Conservation (phyloP, 1,284 basidiomycete species). For the Marasmius tenuissimus region DNA sequence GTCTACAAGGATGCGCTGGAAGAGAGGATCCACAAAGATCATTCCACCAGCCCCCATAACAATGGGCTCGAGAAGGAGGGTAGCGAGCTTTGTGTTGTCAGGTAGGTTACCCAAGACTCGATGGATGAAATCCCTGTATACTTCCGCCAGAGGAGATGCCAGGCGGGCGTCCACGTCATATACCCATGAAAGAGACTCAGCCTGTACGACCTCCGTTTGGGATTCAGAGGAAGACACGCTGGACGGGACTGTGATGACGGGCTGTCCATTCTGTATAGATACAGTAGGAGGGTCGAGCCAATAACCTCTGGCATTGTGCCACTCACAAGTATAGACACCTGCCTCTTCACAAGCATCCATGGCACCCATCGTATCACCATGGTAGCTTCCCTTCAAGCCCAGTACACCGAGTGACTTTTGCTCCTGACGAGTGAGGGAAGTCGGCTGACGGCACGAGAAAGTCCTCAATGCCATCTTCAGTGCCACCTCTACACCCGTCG, state of each 20-base stretch:
- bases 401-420: slow-evolving; percentile 76
- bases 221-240: slow-evolving; percentile 33
- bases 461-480: slow-evolving; percentile 95
- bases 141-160: slow-evolving; percentile 55
- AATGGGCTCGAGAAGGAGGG: slow-evolving; percentile 89
- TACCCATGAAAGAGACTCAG: slow-evolving; percentile 55
- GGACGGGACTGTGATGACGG: slow-evolving; percentile 61
- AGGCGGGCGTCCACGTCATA: slow-evolving; percentile 78
- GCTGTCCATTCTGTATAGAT: slow-evolving; percentile 61
- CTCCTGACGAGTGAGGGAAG: slow-evolving; percentile 31
- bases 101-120: slow-evolving; percentile 54
- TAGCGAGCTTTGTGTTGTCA: slow-evolving; percentile 50
- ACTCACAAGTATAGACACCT: slow-evolving; percentile 93
- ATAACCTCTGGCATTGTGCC: slow-evolving; percentile 90
- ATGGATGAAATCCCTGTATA: slow-evolving; percentile 68
- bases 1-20: slow-evolving; percentile 88
- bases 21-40: slow-evolving; percentile 97
- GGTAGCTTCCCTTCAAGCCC: slow-evolving; percentile 92
- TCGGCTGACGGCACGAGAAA: slow-evolving; percentile 50
- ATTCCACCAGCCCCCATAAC: slow-evolving; percentile 97
- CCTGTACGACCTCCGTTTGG: not conserved
- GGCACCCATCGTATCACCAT: slow-evolving; percentile 96
- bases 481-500: slow-evolving; percentile 94
- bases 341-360: slow-evolving; percentile 95
- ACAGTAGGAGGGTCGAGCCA: slow-evolving; percentile 93